Evolutionary conservation across 2,329 filamentous ascomycete species (phyloP), one percentile per base, ranked within the genome.

Genomic region (Seiridium cupressi): DNA sequence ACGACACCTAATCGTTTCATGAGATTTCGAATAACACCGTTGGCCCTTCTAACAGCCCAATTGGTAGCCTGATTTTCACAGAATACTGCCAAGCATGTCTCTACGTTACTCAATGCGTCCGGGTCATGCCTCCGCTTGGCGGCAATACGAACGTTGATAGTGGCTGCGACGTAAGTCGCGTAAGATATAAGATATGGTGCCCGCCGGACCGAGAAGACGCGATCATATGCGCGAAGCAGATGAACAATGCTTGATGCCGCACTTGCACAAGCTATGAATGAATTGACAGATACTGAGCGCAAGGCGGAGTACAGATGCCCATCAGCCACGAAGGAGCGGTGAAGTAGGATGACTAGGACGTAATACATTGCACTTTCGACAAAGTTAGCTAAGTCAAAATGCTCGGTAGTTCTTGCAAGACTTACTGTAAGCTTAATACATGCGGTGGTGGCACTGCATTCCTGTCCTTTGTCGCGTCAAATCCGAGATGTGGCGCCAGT

Each of bases 171-270:
- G 60, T 85, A 86, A 0, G 80, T 83, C 0, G 83, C 81, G 65
- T 86, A 86, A 0, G 80, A 82, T 18, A 85, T 76, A 1, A 85
- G 69, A 58, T 85, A 85, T 0, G 83, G 83, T 0, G 82, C 79
- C 9, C 76, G 69, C 9, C 73, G 70, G 1, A 83, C 73, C 1
- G 76, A 79, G 46, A 81, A 84, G 0, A 75, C 70, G 36, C 70
- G 68, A 32, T 81, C 73, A 49, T 84, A 84, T 4, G 73, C 70
- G 26, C 75, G 73, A 0, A 84, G 64, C 0, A 84, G 66, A 3
- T 70, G 68, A 11, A 76, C 74, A 3, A 84, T 83, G 11, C 73
- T 72, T 8, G 72, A 70, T 0, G 81, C 81, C 0, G 81, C 81
- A 1, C 72, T 71, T 0, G 78, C 76, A 60, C 82, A 84, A 42